Percentiles rank a stretch among this genome's conserved stretches.
Evolutionary conservation across 2,329 filamentous ascomycete genomes (phyloP).

Genomic region (Colletotrichum sojae): DNA sequence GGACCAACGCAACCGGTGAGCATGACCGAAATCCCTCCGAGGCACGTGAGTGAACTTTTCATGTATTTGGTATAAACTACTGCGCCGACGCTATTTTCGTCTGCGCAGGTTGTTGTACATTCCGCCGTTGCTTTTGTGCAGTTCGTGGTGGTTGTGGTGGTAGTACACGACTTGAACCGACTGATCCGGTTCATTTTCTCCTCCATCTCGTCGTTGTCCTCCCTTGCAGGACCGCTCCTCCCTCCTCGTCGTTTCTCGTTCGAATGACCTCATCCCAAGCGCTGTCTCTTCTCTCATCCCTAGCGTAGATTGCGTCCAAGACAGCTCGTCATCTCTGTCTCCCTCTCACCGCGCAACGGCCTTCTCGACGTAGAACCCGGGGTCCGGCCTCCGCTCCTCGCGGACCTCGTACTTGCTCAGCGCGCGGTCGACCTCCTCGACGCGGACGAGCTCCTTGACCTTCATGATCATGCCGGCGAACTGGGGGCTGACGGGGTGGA

Average conservation of each 20-base stretch:
- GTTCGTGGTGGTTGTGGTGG: conserved; percentile 7
- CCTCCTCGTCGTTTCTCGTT: background rate
- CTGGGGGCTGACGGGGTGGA: conserved; percentile 85
- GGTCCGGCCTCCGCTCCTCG: conserved; percentile 79
- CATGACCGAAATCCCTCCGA: background rate
- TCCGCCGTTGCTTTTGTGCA: conserved; percentile 27
- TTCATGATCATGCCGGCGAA: conserved; percentile 93
- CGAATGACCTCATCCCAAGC: background rate
- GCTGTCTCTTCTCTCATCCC: conserved; percentile 17
- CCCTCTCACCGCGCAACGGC: conserved; percentile 52
- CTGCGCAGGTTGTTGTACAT: conserved; percentile 30
- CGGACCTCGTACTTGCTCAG: conserved; percentile 79
- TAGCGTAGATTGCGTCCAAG: no score
- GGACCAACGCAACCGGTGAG: background rate
- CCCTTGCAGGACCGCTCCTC: no score
- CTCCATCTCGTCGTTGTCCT: background rate
- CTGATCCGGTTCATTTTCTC: no score
- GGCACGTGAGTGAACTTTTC: conserved; percentile 26
- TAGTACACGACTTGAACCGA: conserved; percentile 18
- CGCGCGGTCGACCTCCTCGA: conserved; percentile 79
- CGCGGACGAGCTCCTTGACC: conserved; percentile 91
- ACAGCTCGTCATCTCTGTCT: no score
- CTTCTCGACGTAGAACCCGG: conserved; percentile 85
- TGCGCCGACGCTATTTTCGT: background rate
- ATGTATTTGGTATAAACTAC: conserved; percentile 3